Percentiles rank a stretch among this genome's conserved stretches.
Conservation (phyloP, 2,329 filamentous ascomycete species). For the Trichoderma oligosporum region DNA sequence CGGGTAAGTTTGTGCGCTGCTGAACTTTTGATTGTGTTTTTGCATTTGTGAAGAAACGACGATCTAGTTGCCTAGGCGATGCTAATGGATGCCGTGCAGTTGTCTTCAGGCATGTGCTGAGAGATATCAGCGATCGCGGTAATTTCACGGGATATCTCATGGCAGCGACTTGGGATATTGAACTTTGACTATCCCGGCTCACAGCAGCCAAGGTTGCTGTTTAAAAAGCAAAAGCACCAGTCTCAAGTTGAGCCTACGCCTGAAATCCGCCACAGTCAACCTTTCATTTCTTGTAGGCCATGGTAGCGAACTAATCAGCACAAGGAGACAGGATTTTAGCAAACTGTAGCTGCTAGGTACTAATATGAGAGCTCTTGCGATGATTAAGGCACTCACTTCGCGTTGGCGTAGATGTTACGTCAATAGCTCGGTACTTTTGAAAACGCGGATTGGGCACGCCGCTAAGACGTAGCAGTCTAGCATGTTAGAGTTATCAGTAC, state of each 20-base stretch:
- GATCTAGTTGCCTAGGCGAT: constrained; percentile 23
- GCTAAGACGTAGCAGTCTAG: neutral
- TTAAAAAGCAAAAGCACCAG: neutral
- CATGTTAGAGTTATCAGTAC: neutral
- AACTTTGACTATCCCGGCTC: neutral
- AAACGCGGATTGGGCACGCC: neutral
- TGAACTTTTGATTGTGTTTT: constrained; percentile 23
- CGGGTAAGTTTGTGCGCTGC: constrained; percentile 27
- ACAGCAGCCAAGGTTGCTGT: neutral
- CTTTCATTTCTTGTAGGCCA: constrained; percentile 1
- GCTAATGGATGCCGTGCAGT: constrained; percentile 1
- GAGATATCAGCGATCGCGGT: constrained; percentile 17
- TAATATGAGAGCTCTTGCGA: neutral
- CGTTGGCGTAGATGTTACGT: constrained; percentile 18
- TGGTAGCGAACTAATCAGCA: neutral
- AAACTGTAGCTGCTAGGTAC: neutral
- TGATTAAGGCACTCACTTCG: neutral
- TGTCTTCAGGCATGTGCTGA: constrained; percentile 1
- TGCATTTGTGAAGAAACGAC: constrained; percentile 22
- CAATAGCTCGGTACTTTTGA: constrained; percentile 6
- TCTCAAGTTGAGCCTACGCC: neutral
- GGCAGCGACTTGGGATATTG: neutral
- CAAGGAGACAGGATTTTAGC: neutral
- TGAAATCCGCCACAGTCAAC: neutral
- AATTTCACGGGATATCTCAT: constrained; percentile 21